phyloP scores from a whole-genome alignment of 169 alveolate genomes.

The Fabrea salina region DNA sequence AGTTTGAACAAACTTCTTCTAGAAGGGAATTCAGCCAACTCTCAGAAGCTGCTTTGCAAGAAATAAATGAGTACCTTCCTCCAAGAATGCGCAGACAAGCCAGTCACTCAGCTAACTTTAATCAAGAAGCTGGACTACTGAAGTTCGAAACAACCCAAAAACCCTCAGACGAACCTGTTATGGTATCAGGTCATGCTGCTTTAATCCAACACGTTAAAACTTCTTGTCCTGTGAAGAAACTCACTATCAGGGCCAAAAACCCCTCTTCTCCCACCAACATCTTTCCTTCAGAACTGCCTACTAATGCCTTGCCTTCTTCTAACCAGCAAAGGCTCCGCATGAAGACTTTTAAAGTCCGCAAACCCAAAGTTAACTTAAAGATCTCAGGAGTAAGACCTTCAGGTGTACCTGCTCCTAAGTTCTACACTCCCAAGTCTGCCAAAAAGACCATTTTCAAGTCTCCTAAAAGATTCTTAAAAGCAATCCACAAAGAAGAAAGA shows the following conservation, averaged over 20 bases:
- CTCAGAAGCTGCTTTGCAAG: slow-evolving; percentile 5
- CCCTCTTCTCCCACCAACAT: background rate
- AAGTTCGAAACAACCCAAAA: too few species aligned
- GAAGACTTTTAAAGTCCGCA: too few species aligned
- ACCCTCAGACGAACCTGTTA: background rate
- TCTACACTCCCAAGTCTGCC: too few species aligned
- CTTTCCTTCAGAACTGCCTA: background rate
- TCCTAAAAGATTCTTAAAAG: too few species aligned
- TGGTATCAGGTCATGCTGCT: slow-evolving; percentile 8
- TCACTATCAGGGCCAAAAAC: background rate
- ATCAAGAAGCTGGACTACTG: too few species aligned
- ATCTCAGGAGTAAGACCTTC: too few species aligned
- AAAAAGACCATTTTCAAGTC: too few species aligned
- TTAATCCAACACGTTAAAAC: background rate
- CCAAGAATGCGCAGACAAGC: slow-evolving; percentile 20
- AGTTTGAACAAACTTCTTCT: background rate
- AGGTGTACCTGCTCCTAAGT: too few species aligned
- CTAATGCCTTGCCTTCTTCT: background rate
- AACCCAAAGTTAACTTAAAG: too few species aligned
- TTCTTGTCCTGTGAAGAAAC: background rate
- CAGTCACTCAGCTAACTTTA: too few species aligned
- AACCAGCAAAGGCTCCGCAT: background rate
- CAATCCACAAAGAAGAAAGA: too few species aligned
- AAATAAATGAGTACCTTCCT: slow-evolving; percentile 17
- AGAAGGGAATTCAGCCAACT: background rate